A percentile compares a stretch with the other conserved stretches of the same genome.
Conservation (phyloP, 208 protist genomes). For the Trypanosoma platydactyli region DNA sequence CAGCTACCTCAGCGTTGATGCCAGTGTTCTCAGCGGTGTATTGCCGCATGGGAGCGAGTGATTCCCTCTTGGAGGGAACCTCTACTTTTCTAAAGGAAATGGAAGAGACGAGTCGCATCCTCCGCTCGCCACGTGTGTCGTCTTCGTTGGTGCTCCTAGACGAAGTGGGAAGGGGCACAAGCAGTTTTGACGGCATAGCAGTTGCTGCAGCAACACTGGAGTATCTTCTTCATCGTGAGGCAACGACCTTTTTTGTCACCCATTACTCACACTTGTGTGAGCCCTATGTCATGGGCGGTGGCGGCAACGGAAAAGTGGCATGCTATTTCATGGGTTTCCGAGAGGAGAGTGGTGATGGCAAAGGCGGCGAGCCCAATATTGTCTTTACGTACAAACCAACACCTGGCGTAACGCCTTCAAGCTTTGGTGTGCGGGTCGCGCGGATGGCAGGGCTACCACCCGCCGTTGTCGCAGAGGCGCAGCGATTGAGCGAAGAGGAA, state of each 20-base stretch:
- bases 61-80: slow-evolving; percentile 88
- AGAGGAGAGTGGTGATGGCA: slow-evolving; percentile 90
- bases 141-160: slow-evolving; percentile 95
- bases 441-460: slow-evolving; percentile 75
- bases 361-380: slow-evolving; percentile 28
- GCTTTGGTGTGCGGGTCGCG: slow-evolving; percentile 92
- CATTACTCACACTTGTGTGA: slow-evolving; percentile 92
- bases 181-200: slow-evolving; percentile 93
- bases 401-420: slow-evolving; percentile 80
- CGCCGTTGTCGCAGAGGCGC: slow-evolving; percentile 61
- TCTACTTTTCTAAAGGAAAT: slow-evolving; percentile 98
- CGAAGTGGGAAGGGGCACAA: slow-evolving; percentile 96
- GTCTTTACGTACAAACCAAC: slow-evolving; percentile 87
- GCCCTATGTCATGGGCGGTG: slow-evolving; percentile 43
- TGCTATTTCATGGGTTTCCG: slow-evolving; percentile 89
- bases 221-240: slow-evolving; percentile 67
- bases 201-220: slow-evolving; percentile 93
- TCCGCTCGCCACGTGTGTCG: slow-evolving; percentile 65
- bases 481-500: slow-evolving; percentile 42
- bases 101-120: slow-evolving; percentile 94
- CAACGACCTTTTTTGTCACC: slow-evolving; percentile 94
- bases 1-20: slow-evolving; percentile 77
- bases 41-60: slow-evolving; percentile 93
- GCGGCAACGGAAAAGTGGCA: slow-evolving; percentile 30
- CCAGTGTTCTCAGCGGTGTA: slow-evolving; percentile 90